A percentile compares a stretch with the other conserved stretches of the same genome.
These are phyloP conservation scores for Notholithocarpus densiflorus DNA, from an alignment of 306 rosid genomes.

Conservation along the genomic window DNA sequence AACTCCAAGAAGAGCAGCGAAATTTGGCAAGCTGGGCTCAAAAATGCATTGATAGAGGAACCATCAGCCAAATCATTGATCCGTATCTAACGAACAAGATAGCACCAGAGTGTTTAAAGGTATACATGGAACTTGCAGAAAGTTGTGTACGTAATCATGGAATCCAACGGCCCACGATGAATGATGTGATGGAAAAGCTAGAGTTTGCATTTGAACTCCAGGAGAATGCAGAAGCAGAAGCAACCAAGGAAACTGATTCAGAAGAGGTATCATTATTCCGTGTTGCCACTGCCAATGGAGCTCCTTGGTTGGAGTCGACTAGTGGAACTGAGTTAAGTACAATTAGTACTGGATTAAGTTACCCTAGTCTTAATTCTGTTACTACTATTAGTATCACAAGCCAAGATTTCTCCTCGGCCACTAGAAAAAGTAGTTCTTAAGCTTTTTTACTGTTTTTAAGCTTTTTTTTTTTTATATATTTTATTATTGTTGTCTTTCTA, in stretches of 20 bases:
- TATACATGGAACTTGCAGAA: slow-evolving; percentile 35
- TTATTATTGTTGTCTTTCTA: not conserved
- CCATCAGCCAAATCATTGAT: slow-evolving; percentile 31
- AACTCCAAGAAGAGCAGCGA: not conserved
- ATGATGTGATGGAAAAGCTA: slow-evolving; percentile 54
- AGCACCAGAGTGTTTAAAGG: slow-evolving; percentile 25
- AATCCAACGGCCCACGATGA: slow-evolving; percentile 48
- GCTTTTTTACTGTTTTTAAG: not conserved
- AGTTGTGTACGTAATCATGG: slow-evolving; percentile 55
- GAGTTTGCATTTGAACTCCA: slow-evolving; percentile 57
- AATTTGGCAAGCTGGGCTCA: slow-evolving; percentile 15
- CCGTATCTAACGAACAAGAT: slow-evolving; percentile 23
- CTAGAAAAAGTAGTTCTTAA: not conserved
- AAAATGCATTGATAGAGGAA: slow-evolving; percentile 17
- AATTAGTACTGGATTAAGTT: not conserved
- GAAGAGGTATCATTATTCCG: not conserved
- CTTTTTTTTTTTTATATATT: not conserved
- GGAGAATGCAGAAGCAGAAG: not conserved
- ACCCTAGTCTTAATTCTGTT: not conserved
- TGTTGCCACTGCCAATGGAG: not conserved
- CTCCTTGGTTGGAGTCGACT: not conserved
- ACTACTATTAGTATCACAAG: too few relatives aligned
- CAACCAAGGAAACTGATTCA: not conserved
- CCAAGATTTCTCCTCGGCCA: not conserved
- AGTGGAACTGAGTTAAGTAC: not conserved